Evolutionary conservation across 305 asterid species (phyloP), one percentile per base, ranked within the genome.

Genomic region (Fraxinus paxiana): DNA sequence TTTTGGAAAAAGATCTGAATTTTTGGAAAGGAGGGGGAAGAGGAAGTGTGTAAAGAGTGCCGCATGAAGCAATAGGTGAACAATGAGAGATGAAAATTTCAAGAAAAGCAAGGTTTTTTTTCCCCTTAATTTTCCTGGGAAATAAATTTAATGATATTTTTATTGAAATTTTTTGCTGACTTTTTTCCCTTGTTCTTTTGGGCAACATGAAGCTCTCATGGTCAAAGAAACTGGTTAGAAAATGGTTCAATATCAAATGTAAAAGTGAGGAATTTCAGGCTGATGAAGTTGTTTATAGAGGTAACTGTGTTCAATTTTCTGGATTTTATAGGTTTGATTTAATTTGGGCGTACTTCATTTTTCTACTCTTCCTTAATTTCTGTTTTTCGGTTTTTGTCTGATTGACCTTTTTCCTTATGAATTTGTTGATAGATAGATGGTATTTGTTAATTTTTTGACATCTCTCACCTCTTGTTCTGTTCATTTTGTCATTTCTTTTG

Each of bases 201-300:
- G 83, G 41, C 70, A 35, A 82, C 82, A 78, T 87, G 91, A 84
- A 96, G 99, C 91, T 96, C 85, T 96, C 98, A 24, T 96, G 99
- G 99, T 88, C 99, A 12, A 91, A 88, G 91, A 94, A 85, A 86
- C 87, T 95, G 88, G 86, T 96, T 78, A 88, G 97, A 71, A 96
- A 90, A 82, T 94, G 93, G 98, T 92, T 96, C 92, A 96, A 87
- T 83, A 85, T 92, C 92, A 94, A 92, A 87, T 88, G 90, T 80
- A 96, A 92, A 86, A 85, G 87, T 30, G 98, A 91, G 70, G 93
- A 92, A 83, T 86, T 83, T 83, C 90, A 87, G 77, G 87, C 89
- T 80, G 93, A 91, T 88, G 93, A 88, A 85, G 91, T 89, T 88
- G 92, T 87, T 84, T 87, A 89, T 83, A 90, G 88, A 89, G 97